Evolutionary conservation across 352 stramenopile genomes (phyloP), one percentile per base, ranked within the genome.

Genomic region (Phytophthora colocasiae): DNA sequence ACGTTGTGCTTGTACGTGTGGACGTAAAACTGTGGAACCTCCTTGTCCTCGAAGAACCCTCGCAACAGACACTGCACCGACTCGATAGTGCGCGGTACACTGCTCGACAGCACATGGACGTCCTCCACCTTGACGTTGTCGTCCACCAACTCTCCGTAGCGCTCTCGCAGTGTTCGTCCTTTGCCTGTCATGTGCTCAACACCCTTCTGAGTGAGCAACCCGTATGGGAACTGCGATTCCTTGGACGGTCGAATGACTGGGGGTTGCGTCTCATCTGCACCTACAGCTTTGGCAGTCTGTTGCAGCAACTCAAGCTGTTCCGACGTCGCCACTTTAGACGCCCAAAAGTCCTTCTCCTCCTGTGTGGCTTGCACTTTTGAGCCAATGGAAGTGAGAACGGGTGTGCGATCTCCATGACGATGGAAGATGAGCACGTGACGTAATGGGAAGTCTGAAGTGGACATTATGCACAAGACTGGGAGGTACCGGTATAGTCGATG

Each of bases 351-450:
- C 40, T 73, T 71, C 55, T 94, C 85, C 29, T 85, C 72, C 1
- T 66, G 55, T 29, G 80, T 87, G 64, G 82, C 80, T 31, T 64
- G 44, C 60, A 83, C 78, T 47, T 87, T 86, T 12, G 68, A 60
- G 29, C 83, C 80, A 40, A 91, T 80, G 24, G 73, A 61, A 26
- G 80, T 83, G 36, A 93, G 73, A 53, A 96, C 79, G 5, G 87
- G 87, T 52, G 85, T 81, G 45, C 87, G 84, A 63, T 96, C 87
- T 50, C 87, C 87, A 52, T 94, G 87, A 54, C 87, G 87, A 54
- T 94, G 85, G 66, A 93, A 90, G 29, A 93, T 69, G 50, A 96
- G 68, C 58, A 91, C 87, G 62, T 96, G 85, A 39, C 73, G 75
- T 57, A 94, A 64, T 49, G 69, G 56, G 31, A 94, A 69, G 43